Evolutionary conservation across 345 rosid genomes (phyloP), one percentile per base, ranked within the genome.

Genomic region (Lumnitzera racemosa): DNA sequence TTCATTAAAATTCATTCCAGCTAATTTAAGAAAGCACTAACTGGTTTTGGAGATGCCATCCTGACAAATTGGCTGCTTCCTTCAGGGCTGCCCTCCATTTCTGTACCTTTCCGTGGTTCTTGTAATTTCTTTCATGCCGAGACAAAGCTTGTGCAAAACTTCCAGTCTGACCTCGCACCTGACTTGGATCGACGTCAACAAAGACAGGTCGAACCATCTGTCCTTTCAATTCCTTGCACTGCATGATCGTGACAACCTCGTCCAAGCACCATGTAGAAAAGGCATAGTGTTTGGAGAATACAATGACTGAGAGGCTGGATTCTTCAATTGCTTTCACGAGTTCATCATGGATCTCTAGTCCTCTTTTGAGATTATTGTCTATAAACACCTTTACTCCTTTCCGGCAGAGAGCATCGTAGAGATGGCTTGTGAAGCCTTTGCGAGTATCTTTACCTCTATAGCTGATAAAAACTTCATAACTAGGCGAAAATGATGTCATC

Each of bases 251-350:
- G 4, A 9, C 66, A 46, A 63, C 58, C 59, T 63, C 66, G 12
- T 63, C 66, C 58, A 63, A 24, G 66, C 66, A 54, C 66, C 59
- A 55, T 2, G 52, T 20, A 3, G 66, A 63, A 15, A 24, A 15
- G 20, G 57, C 49, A 3, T 53, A 63, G 59, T 47, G 51, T 16
- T n/a, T 48, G 12, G 53, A 46, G 50, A 63, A 46, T 16, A 63
- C 23, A 43, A 63, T 10, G 20, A 63, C 17, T 1, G 50, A 11
- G 9, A 46, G 14, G 11, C 59, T 47, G 2, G 66, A 63, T 27
- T 27, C 52, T 25, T 54, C 17, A 7, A 63, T 63, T 3, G 66
- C 66, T 43, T 47, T 16, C 4, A 15, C 2, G 15, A 54, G 27
- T 16, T 10, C 25, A 5, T 58, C n/a, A 15, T 13, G 15, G 23